phyloP scores from a whole-genome alignment of 2,329 filamentous ascomycete genomes.

The Penicillium sp. region DNA sequence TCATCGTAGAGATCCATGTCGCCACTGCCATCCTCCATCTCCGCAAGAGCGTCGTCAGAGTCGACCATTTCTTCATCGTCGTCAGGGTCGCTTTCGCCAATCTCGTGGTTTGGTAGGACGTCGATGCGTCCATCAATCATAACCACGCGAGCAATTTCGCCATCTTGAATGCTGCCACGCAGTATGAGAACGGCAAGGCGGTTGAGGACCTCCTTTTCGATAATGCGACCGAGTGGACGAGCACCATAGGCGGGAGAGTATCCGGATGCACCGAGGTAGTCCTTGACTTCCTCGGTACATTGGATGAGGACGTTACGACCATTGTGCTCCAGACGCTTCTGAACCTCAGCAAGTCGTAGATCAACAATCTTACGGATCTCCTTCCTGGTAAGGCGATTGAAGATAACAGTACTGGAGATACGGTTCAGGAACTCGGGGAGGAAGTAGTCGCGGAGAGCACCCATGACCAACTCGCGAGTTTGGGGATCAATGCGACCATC shows the following conservation, averaged over 20 bases:
- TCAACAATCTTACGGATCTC: conserved; percentile 98
- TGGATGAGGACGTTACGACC: conserved; percentile 80
- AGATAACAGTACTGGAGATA: conserved; percentile 94
- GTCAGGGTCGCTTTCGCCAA: conserved; percentile 61
- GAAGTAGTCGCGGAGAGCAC: conserved; percentile 90
- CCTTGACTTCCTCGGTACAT: conserved; percentile 82
- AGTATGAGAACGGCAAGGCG: conserved; percentile 88
- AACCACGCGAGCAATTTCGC: conserved; percentile 77
- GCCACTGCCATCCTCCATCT: conserved; percentile 60
- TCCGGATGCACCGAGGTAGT: conserved; percentile 86
- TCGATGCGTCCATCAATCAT: conserved; percentile 76
- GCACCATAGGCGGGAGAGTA: conserved; percentile 97
- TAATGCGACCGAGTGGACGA: conserved; percentile 80
- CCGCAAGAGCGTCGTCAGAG: conserved; percentile 72
- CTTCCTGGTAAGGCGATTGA: conserved; percentile 86
- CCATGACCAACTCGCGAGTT: conserved; percentile 87
- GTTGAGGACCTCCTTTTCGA: conserved; percentile 97
- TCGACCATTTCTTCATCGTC: conserved; percentile 55
- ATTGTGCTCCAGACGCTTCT: conserved; percentile 84
- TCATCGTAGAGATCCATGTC: conserved; percentile 65
- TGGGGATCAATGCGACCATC: conserved; percentile 84
- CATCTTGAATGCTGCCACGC: conserved; percentile 78
- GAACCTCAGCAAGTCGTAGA: conserved; percentile 81
- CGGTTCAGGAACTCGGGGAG: conserved; percentile 98
- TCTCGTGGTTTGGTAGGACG: conserved; percentile 80